A percentile compares a stretch with the other conserved stretches of the same genome.
Evolutionary conservation across 441 rosid species (phyloP).

Genomic region (Capsella rubella): DNA sequence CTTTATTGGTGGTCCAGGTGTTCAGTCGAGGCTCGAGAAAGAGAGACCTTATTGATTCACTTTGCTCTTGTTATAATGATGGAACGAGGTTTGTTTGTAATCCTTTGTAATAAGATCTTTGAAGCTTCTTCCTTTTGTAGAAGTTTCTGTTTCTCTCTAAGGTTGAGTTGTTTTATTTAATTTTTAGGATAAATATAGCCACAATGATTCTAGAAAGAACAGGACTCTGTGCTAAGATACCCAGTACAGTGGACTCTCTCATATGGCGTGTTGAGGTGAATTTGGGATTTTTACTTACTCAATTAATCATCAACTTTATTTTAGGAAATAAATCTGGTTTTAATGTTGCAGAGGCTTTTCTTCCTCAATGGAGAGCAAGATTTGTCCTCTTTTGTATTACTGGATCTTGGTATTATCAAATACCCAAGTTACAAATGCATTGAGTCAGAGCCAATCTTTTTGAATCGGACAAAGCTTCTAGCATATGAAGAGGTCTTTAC

Average conservation of each 20-base stretch:
- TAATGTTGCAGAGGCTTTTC: constrained; percentile 79
- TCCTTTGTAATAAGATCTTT: constrained; percentile 7
- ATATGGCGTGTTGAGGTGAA: constrained; percentile 91
- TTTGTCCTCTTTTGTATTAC: constrained; percentile 78
- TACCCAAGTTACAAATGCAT: constrained; percentile 81
- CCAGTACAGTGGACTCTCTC: constrained; percentile 68
- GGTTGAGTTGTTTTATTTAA: constrained; percentile 31
- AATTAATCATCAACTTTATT: background rate
- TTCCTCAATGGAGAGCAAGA: constrained; percentile 93
- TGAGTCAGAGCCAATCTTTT: constrained; percentile 65
- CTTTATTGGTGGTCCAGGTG: constrained; percentile 51
- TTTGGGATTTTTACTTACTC: constrained; percentile 12
- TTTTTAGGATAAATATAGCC: constrained; percentile 59
- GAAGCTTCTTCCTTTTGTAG: constrained; percentile 15
- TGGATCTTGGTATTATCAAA: constrained; percentile 81
- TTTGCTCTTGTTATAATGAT: constrained; percentile 60
- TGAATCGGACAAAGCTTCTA: constrained; percentile 56
- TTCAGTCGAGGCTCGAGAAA: constrained; percentile 63
- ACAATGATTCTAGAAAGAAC: constrained; percentile 60
- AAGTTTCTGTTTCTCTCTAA: constrained; percentile 27
- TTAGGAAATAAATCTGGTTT: constrained; percentile 21
- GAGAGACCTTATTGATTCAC: constrained; percentile 63
- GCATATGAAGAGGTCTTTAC: constrained; percentile 90
- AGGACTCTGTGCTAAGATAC: constrained; percentile 62
- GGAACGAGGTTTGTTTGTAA: constrained; percentile 57